Percentiles rank a stretch among this genome's conserved stretches.
These are phyloP conservation scores for Claviceps citrina DNA, from an alignment of 2,329 filamentous ascomycete species.

Conservation along the genomic window DNA sequence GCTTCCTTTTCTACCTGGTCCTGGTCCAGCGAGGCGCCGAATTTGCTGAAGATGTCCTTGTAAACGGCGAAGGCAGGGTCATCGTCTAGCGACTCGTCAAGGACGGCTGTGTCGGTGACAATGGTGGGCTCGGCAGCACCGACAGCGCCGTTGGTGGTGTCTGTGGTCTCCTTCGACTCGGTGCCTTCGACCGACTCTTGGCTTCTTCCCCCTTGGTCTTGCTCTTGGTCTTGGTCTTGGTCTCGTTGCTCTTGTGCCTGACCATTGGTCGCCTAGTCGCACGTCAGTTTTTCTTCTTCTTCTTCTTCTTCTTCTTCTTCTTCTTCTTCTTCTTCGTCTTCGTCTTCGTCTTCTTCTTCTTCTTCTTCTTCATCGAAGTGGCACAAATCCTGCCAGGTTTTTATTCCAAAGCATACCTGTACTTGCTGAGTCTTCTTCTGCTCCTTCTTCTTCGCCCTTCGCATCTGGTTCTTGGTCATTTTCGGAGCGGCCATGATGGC, in stretches of 20 bases:
- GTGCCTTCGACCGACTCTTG: constrained; percentile 12
- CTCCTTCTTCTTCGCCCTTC: constrained; percentile 88
- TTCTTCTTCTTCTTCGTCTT: too few relatives aligned
- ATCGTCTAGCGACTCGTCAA: constrained; percentile 47
- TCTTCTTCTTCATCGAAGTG: too few relatives aligned
- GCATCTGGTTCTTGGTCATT: constrained; percentile 86
- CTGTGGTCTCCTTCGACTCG: constrained; percentile 12
- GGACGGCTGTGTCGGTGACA: constrained; percentile 33
- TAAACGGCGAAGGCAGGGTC: constrained; percentile 74
- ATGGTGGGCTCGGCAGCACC: constrained; percentile 18
- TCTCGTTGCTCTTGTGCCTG: not conserved
- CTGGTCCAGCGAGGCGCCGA: constrained; percentile 49
- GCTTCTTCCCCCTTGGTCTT: not conserved
- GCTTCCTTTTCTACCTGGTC: constrained; percentile 49
- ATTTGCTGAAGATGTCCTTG: constrained; percentile 68
- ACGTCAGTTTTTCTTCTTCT: not conserved
- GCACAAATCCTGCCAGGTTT: too few relatives aligned
- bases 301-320: not conserved
- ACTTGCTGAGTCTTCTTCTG: constrained; percentile 54
- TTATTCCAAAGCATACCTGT: constrained; percentile 25
- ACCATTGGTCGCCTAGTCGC: not conserved
- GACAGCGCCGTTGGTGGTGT: not conserved
- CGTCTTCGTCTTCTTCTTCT: too few relatives aligned
- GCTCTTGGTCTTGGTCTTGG: constrained; percentile 1
- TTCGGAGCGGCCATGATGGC: constrained; percentile 49